Base-by-base conservation (phyloP, 208 protist species). In the Willaertia magna region DNA sequence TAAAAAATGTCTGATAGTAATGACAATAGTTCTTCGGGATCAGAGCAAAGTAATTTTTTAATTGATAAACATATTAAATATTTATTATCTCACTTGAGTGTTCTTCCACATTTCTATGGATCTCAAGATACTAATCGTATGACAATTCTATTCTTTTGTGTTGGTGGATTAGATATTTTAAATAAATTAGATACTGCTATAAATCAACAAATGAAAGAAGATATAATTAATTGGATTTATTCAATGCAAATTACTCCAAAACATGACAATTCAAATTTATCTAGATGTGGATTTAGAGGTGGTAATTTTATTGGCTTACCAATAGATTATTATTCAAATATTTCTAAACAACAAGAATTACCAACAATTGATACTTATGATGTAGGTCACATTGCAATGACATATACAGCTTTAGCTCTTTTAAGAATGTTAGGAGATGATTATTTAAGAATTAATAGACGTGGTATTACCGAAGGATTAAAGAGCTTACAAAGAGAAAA, bases 351-450 rank as follows among this genome's bases (percentile, higher is more conserved):
- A 34, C 30, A 67, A 47, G 47, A 83, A 11, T 18, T 49, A 39
- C 22, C 11, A 26, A 22, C 12, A 22, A 14, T 12, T 79, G 74
- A 79, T 16, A 75, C 16, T 75, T 44, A 44, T 20, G 39, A 44
- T 40, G 39, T 76, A 26, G 39, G 39, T 43, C 78, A 43, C 89
- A 90, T 93, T 39, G 88, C 92, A 18, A 94, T 93, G 86, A 94
- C 91, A 3, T 95, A 94, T 84, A 87, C 84, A 43, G 90, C 93
- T 26, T 78, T 95, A 20, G 59, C 85, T 11, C 78, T 91, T 20
- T 84, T 95, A 7, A 82, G 22, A 49, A 91, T 93, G 12, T 79
- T 93, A 3, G 92, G 92, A 1, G 93, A 94, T 84, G 90, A 94
- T 85, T 87, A 91, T 4, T 75, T 74, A 4, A 39, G 92, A 30